A percentile compares a stretch with the other conserved stretches of the same genome.
These are phyloP conservation scores for Colletotrichum sp. DNA, from an alignment of 2,329 filamentous ascomycete species.

Conservation along the genomic window DNA sequence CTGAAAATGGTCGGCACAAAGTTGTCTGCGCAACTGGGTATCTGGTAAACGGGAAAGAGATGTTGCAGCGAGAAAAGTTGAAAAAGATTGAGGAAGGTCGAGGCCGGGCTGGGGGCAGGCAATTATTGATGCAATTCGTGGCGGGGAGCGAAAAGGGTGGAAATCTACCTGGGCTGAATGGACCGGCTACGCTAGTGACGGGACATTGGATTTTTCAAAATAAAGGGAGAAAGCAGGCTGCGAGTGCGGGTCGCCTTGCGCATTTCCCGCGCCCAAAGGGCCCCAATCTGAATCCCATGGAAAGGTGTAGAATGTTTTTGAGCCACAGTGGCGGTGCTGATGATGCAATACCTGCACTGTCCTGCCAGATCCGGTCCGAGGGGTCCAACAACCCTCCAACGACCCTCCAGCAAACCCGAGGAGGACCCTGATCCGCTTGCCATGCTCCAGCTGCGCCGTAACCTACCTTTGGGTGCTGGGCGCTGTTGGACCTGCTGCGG, in stretches of 20 bases:
- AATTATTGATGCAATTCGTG: slow-evolving; percentile 21
- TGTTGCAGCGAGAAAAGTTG: not conserved
- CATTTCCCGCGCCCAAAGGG: slow-evolving; percentile 15
- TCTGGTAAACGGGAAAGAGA: slow-evolving; percentile 10
- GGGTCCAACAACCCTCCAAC: not conserved
- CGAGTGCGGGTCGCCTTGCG: slow-evolving; percentile 23
- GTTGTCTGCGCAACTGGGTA: slow-evolving; percentile 15
- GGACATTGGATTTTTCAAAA: slow-evolving; percentile 23
- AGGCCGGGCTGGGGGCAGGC: slow-evolving; percentile 7
- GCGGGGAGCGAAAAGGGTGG: slow-evolving; percentile 16
- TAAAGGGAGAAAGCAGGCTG: slow-evolving; percentile 22
- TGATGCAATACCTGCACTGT: slow-evolving; percentile 17
- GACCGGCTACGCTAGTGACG: slow-evolving; percentile 6
- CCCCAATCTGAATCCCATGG: slow-evolving; percentile 20
- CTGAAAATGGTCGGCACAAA: not conserved
- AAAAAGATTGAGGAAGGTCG: not conserved
- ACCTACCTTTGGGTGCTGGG: not conserved
- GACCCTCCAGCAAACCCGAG: not conserved
- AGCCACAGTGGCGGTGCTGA: slow-evolving; percentile 25
- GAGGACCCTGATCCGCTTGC: slow-evolving; percentile 12
- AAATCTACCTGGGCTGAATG: slow-evolving; percentile 19
- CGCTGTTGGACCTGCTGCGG: not conserved
- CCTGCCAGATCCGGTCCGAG: slow-evolving; percentile 4
- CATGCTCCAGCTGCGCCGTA: not conserved
- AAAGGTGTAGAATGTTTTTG: slow-evolving; percentile 24